phyloP scores from a whole-genome alignment of 305 asterid genomes.

The Solanum hybrid region DNA sequence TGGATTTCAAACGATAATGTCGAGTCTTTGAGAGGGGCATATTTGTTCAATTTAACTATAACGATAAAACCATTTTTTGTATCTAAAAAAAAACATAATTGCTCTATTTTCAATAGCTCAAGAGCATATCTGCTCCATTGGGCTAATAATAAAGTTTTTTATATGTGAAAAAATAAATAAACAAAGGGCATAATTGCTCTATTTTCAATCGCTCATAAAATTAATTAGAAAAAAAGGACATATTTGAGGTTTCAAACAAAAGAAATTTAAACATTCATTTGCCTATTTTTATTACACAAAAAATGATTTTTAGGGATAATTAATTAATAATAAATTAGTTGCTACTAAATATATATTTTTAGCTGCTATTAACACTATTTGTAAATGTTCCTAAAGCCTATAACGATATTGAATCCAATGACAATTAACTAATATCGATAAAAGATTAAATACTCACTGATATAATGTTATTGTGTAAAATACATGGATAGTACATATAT shows the following conservation, averaged over 20 bases:
- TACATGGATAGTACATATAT: not conserved
- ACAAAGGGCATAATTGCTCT: not conserved
- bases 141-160: not conserved
- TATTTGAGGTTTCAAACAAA: not conserved
- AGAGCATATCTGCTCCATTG: not conserved
- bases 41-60: not conserved
- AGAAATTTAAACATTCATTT: not conserved
- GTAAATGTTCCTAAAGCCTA: too few relatives aligned
- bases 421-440: too few relatives aligned
- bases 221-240: not conserved
- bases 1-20: not conserved
- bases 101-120: not conserved
- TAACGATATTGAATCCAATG: too few relatives aligned
- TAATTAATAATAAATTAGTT: too few relatives aligned
- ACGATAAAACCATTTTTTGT: not conserved
- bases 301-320: not conserved
- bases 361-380: not conserved
- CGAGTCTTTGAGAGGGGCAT: not conserved
- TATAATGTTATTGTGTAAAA: not conserved
- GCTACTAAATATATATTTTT: too few relatives aligned
- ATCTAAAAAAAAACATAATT: not conserved
- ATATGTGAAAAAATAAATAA: not conserved
- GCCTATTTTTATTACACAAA: not conserved
- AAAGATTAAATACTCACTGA: too few relatives aligned
- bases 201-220: not conserved